Conservation (phyloP, 73 alveolate genomes). For the Tetrahymena malaccensis region DNA sequence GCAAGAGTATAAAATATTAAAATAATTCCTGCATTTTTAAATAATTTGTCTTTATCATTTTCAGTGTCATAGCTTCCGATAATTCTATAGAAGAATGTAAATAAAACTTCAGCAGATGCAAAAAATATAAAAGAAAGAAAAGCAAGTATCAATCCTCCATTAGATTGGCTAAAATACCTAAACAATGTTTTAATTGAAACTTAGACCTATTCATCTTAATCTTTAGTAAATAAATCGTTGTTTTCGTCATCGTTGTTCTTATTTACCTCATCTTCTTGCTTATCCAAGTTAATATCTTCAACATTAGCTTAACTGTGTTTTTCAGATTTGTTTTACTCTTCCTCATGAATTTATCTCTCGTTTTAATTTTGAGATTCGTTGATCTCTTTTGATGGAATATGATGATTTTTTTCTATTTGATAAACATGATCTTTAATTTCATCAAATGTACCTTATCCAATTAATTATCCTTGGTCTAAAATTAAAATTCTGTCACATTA, state of each 20-base stretch:
- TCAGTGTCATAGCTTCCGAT: not conserved
- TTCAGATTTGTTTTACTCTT: not conserved
- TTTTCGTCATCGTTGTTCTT: not conserved
- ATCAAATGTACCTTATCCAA: constrained; percentile 1
- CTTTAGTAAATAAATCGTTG: not conserved
- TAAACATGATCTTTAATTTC: not conserved
- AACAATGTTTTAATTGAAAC: not conserved
- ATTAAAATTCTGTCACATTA: constrained; percentile 21
- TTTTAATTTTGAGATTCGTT: too few relatives aligned
- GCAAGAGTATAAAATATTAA: not conserved
- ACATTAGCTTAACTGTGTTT: not conserved
- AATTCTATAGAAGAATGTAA: not conserved
- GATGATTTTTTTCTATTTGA: not conserved
- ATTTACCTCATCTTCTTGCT: not conserved
- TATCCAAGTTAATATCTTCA: not conserved
- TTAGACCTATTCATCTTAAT: not conserved
- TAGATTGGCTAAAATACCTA: not conserved
- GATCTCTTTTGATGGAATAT: not conserved
- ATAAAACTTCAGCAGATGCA: not conserved
- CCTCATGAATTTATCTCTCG: not conserved
- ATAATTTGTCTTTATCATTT: not conserved
- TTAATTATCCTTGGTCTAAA: constrained; percentile 36
- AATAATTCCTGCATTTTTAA: not conserved
- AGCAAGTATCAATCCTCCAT: not conserved
- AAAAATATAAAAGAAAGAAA: not conserved